Percentiles rank a stretch among this genome's conserved stretches.
phyloP scores from a whole-genome alignment of 768 basidiomycete species.

The Jaapia argillacea region DNA sequence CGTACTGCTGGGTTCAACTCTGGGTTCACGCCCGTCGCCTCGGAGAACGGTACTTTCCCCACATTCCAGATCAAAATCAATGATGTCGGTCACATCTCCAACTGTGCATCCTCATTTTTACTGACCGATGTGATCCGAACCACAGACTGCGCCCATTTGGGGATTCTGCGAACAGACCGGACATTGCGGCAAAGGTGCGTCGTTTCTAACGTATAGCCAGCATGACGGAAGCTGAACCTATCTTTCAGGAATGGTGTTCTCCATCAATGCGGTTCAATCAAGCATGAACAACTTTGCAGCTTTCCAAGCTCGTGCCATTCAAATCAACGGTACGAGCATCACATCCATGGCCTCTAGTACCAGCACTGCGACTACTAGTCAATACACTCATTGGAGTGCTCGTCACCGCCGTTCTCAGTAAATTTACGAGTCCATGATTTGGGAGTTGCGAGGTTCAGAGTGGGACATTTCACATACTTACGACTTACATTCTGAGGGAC shows the following conservation, averaged over 20 bases:
- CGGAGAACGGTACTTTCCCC: neutral
- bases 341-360: neutral
- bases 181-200: slow-evolving; percentile 14
- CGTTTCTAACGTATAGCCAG: too few relatives aligned
- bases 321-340: slow-evolving; percentile 10
- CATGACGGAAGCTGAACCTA: too few relatives aligned
- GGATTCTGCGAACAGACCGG: slow-evolving; percentile 12
- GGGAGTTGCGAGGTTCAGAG: too few relatives aligned
- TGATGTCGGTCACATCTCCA: neutral
- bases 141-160: slow-evolving; percentile 11
- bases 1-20: slow-evolving; percentile 12
- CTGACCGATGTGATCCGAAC: neutral
- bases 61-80: neutral
- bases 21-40: slow-evolving; percentile 5
- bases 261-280: slow-evolving; percentile 11
- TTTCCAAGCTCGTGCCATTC: slow-evolving; percentile 11
- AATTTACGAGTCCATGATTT: too few relatives aligned
- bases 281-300: slow-evolving; percentile 11
- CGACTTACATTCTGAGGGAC: too few relatives aligned
- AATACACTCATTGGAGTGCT: too few relatives aligned
- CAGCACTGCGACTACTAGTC: neutral
- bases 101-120: neutral
- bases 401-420: too few relatives aligned
- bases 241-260: slow-evolving; percentile 15
- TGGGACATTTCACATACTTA: too few relatives aligned